Evolutionary conservation across 495 filamentous ascomycete species (phyloP).

Genomic region (Aspergillus affinis): DNA sequence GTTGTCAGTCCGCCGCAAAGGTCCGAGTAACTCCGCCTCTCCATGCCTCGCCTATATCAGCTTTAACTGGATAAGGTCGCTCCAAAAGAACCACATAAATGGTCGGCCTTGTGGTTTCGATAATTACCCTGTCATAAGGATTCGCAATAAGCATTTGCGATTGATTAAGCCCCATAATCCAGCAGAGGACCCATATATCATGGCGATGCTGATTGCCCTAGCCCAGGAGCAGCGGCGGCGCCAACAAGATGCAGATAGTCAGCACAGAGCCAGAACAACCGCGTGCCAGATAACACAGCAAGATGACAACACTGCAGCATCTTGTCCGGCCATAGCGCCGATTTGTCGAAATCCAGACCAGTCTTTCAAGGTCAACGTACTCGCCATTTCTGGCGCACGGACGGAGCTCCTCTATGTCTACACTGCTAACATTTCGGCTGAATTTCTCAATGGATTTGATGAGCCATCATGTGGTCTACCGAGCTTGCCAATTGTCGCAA

Average conservation of each 20-base stretch:
- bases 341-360: too few species aligned
- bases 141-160: neutral
- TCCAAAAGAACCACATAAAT: neutral
- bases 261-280: neutral
- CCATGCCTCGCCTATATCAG: neutral
- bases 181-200: neutral
- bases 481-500: neutral
- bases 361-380: neutral
- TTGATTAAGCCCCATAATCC: neutral
- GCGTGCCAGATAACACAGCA: neutral
- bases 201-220: neutral
- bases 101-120: neutral
- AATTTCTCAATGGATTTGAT: neutral
- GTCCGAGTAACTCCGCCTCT: neutral
- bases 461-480: neutral
- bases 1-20: neutral
- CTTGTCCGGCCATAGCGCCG: too few species aligned
- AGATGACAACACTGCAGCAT: neutral
- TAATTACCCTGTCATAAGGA: neutral
- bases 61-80: neutral
- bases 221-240: neutral
- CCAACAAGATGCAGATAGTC: neutral
- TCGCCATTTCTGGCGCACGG: neutral
- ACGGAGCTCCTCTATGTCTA: neutral
- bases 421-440: neutral